phyloP scores from a whole-genome alignment of 2,329 filamentous ascomycete genomes.

The Fusarium ramigenum region DNA sequence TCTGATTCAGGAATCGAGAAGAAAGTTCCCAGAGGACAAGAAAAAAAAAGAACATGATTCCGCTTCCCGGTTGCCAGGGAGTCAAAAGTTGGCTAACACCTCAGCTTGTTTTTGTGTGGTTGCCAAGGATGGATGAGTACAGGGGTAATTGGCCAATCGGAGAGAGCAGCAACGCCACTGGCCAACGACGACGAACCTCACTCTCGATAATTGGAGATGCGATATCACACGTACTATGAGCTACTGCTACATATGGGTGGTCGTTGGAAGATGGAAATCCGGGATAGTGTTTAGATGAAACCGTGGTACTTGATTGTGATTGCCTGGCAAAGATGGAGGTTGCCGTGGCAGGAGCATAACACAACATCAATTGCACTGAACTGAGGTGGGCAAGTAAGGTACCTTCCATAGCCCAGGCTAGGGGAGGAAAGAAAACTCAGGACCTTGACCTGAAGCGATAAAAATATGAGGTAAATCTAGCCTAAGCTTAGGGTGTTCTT shows the following conservation, averaged over 20 bases:
- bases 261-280: slow-evolving; percentile 1
- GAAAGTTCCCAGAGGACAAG: slow-evolving; percentile 31
- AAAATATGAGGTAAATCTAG: too few relatives aligned
- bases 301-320: slow-evolving; percentile 18
- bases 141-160: slow-evolving; percentile 36
- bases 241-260: neutral
- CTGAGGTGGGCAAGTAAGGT: neutral
- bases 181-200: slow-evolving; percentile 40
- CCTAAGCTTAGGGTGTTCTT: too few relatives aligned
- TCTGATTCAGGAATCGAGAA: slow-evolving; percentile 17
- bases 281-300: slow-evolving; percentile 14
- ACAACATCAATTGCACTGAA: slow-evolving; percentile 4
- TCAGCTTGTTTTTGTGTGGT: slow-evolving; percentile 22
- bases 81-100: slow-evolving; percentile 20
- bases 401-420: neutral
- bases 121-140: slow-evolving; percentile 23
- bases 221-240: slow-evolving; percentile 30
- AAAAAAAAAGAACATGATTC: slow-evolving; percentile 14
- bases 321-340: slow-evolving; percentile 14
- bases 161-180: slow-evolving; percentile 11
- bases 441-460: too few relatives aligned
- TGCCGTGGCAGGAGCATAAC: slow-evolving; percentile 21
- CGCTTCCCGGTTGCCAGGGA: slow-evolving; percentile 32
- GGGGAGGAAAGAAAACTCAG: too few relatives aligned
- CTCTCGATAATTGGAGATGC: slow-evolving; percentile 24